Percentiles rank a stretch among this genome's conserved stretches.
Evolutionary conservation across 331 rosid species (phyloP).

Genomic region (Pyrus hybrid): DNA sequence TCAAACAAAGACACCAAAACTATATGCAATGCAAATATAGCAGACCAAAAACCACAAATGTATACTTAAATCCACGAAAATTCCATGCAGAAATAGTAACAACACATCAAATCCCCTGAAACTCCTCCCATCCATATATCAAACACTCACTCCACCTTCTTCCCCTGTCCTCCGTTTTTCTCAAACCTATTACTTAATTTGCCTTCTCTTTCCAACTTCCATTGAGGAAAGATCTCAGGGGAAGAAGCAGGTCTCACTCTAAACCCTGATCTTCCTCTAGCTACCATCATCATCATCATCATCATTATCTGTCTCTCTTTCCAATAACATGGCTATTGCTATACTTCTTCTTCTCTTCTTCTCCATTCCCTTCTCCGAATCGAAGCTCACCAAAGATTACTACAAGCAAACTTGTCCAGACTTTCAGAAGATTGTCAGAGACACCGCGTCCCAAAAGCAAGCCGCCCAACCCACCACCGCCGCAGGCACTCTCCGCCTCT

Average conservation of each 20-base stretch:
- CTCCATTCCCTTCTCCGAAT: neutral
- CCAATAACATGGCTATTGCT: neutral
- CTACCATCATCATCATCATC: neutral
- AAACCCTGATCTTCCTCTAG: neutral
- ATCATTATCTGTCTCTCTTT: neutral
- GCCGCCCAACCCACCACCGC: conserved; percentile 19
- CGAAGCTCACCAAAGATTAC: conserved; percentile 13
- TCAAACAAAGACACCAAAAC: neutral
- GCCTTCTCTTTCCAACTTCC: conserved; percentile 6
- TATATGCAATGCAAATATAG: neutral
- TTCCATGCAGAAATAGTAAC: neutral
- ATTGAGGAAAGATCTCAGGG: neutral
- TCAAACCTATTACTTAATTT: neutral
- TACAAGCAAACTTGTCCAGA: conserved; percentile 36
- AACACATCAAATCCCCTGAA: conserved; percentile 10
- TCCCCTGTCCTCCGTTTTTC: neutral
- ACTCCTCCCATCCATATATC: conserved; percentile 22
- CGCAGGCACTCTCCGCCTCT: conserved; percentile 28
- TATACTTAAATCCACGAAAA: neutral
- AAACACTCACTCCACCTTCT: neutral
- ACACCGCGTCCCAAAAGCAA: conserved; percentile 18
- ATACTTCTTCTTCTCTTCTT: neutral
- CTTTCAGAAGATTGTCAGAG: conserved; percentile 14
- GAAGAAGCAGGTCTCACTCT: neutral
- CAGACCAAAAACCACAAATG: neutral